Evolutionary conservation across 306 rosid genomes (phyloP), one percentile per base, ranked within the genome.

Genomic region (Castanospermum australe): DNA sequence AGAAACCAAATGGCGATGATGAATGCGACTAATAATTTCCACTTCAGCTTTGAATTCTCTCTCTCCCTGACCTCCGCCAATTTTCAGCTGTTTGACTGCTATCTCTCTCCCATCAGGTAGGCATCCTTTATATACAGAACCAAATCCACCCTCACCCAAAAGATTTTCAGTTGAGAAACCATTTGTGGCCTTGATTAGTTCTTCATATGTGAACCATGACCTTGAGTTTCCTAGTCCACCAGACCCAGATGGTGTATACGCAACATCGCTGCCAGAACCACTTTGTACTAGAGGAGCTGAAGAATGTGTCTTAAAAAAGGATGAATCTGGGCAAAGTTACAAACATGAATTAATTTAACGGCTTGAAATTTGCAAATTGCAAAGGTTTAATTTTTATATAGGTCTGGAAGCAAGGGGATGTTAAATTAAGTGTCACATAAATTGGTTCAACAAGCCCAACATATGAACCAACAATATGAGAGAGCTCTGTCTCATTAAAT

Each of bases 1-100:
- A 21, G 98, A 90, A 86, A 92, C 98, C 89, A 95, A 88, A 88
- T 95, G 96, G 51, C 98, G 99, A 80, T 95, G 99, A 82, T 95
- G 99, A 57, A 95, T 71, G 21, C 97, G 97, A 68, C 99, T 87
- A 69, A 95, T 92, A 75, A 82, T 95, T 83, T 95, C 93, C 18
- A 92, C 98, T 81, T 95, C 99, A 20, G 98, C 97, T 82, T 86
- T 86, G 84, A 95, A 95, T 76, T 95, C 98, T 77, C 88, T 84
- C 85, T 92, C 97, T 2, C 99, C 99, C 79, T 95, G 99, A 36
- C 97, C 83, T 54, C 98, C 97, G 22, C 96, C 94, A 71, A 90
- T 79, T 75, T 90, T 95, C 41, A 95, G 93, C 82, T 88, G 87
- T 83, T 95, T 95, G 67, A 95, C 98, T 24, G 99, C 98, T 77